Evolutionary conservation across 306 rosid species (phyloP), one percentile per base, ranked within the genome.

Genomic region (Medicago arabica): DNA sequence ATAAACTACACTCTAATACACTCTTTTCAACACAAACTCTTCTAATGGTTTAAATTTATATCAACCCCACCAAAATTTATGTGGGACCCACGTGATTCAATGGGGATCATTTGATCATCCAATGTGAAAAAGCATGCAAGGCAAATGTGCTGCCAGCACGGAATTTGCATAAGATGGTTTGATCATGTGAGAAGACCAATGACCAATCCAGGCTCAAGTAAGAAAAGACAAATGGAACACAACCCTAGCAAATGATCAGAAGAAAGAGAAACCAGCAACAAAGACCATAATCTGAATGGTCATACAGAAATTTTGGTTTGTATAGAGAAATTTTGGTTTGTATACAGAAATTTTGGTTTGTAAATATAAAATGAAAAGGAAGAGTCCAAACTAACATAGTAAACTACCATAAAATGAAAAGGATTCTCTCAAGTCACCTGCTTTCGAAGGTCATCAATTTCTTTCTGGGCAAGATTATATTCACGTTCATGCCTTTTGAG

Each of bases 401-500:
- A 66, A 19, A 78, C 38, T 57, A 71, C 16, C 41, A 54, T 46
- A 31, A 21, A 41, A 18, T 2, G 8, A 31, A 21, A 47, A n/a
- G 17, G 43, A 44, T 21, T 28, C 68, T 69, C 71, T 72, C 44
- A 58, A 67, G 18, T 58, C 83, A 90, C 99, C 97, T 95, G 97
- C 71, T 84, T 92, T 39, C 83, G 93, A 71, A 92, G 97, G 88
- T 90, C 99, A 16, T 47, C 71, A 80, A 80, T 85, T 85, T 92
- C 99, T 85, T 87, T 90, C 71, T 82, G 96, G 38, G 89, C 86
- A 85, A 90, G 83, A 55, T 34, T 75, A 82, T 84, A 82, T 66
- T 90, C 93, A 4, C 99, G 97, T 65, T 87, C 99, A 72, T 77
- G 88, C 83, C 90, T 87, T 91, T 87, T 86, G 51, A 90, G 72